Conservation (phyloP, 2,329 filamentous ascomycete species). For the Cercospora sp. region DNA sequence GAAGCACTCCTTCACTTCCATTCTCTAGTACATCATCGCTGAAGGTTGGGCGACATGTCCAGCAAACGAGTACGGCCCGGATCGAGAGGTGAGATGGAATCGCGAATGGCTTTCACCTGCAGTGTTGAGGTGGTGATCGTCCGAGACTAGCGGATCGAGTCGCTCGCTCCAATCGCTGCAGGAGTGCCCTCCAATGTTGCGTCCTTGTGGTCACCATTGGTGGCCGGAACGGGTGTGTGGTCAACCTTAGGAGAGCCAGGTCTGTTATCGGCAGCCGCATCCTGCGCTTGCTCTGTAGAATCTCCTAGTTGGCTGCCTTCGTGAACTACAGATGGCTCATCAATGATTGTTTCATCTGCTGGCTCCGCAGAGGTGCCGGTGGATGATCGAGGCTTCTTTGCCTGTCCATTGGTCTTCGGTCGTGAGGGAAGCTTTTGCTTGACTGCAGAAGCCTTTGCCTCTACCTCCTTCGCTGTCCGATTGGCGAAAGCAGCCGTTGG, state of each 20-base stretch:
- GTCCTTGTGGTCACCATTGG: conserved; percentile 13
- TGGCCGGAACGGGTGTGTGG: neutral
- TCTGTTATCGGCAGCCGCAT: conserved; percentile 2
- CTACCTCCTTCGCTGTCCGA: conserved; percentile 61
- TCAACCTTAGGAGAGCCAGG: conserved; percentile 6
- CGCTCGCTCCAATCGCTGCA: conserved; percentile 3
- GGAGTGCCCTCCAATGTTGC: conserved; percentile 14
- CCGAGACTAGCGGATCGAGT: conserved; percentile 17
- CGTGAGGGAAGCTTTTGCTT: conserved; percentile 18
- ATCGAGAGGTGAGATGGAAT: conserved; percentile 10
- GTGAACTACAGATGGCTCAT: conserved; percentile 17
- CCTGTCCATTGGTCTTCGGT: conserved; percentile 23
- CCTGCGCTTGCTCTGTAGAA: neutral
- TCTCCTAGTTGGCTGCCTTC: conserved; percentile 12
- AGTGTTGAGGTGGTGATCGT: conserved; percentile 2
- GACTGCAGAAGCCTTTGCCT: conserved; percentile 42
- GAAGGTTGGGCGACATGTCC: neutral
- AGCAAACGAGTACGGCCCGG: conserved; percentile 8
- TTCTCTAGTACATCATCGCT: neutral
- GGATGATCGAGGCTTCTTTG: conserved; percentile 16
- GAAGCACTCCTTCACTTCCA: neutral
- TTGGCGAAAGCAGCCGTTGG: conserved; percentile 69
- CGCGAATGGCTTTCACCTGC: conserved; percentile 2
- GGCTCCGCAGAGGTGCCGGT: conserved; percentile 7
- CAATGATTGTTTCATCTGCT: conserved; percentile 9